Percentiles rank a stretch among this genome's conserved stretches.
Conservation (phyloP, 2,329 filamentous ascomycete species). For the Ceratocystis albifundus region DNA sequence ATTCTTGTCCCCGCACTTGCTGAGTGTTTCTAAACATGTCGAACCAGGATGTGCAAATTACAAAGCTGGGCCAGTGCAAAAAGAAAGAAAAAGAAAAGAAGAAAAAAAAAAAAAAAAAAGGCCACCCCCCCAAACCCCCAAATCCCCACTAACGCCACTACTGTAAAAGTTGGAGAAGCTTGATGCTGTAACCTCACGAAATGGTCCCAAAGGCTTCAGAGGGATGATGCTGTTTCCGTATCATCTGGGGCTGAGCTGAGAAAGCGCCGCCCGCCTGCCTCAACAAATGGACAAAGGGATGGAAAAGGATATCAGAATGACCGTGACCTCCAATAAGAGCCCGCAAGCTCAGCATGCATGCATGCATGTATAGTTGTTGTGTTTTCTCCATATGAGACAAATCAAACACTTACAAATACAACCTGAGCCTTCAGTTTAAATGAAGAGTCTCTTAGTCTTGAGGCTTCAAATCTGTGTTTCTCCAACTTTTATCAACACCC, state of each 20-base stretch:
- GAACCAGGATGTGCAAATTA: slow-evolving; percentile 8
- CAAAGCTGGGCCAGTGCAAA: not conserved
- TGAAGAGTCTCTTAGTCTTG: slow-evolving; percentile 1
- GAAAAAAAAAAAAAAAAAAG: too few relatives aligned
- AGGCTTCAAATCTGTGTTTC: not conserved
- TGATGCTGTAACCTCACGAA: not conserved
- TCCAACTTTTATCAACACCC: not conserved
- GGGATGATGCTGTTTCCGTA: not conserved
- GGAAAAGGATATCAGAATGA: too few relatives aligned
- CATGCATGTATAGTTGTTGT: not conserved
- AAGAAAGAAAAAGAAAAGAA: too few relatives aligned
- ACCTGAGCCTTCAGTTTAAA: not conserved
- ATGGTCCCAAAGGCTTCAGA: not conserved
- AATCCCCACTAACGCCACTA: not conserved
- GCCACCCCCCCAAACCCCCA: too few relatives aligned
- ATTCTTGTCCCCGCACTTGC: slow-evolving; percentile 1
- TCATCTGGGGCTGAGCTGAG: not conserved
- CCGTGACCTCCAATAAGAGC: not conserved
- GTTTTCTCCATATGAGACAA: not conserved
- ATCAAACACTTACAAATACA: not conserved
- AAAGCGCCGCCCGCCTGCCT: too few relatives aligned
- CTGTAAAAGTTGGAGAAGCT: slow-evolving; percentile 5
- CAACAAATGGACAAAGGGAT: not conserved
- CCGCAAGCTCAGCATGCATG: not conserved
- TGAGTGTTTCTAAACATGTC: not conserved